Evolutionary conservation across 352 stramenopile species (phyloP).

Genomic region (Globisporangium cystogenes): DNA sequence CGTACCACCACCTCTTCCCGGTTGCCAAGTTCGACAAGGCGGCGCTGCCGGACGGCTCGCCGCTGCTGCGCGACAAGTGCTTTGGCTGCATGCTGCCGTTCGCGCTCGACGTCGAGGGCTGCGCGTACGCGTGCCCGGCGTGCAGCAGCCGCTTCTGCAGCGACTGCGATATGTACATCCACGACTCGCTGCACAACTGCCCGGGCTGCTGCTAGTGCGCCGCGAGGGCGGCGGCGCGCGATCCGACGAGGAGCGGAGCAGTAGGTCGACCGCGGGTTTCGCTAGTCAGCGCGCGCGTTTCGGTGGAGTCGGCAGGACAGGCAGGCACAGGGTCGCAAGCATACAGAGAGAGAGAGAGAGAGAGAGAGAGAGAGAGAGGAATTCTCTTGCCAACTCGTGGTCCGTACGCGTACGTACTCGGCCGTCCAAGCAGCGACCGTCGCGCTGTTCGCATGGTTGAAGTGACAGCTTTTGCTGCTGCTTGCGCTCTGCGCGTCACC

Average conservation of each 20-base stretch:
- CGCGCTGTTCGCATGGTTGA: not conserved
- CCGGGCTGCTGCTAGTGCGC: constrained; percentile 84
- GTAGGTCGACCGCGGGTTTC: no score
- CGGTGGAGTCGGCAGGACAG: no score
- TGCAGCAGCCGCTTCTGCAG: constrained; percentile 94
- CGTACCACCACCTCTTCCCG: constrained; percentile 98
- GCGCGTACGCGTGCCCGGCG: constrained; percentile 80
- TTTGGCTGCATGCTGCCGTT: constrained; percentile 76
- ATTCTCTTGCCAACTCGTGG: no score
- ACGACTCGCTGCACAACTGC: constrained; percentile 98
- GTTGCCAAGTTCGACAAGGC: constrained; percentile 91
- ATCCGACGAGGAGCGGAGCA: no score
- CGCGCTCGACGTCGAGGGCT: constrained; percentile 33
- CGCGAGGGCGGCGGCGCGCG: no score
- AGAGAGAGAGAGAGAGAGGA: no score
- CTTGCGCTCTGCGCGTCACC: no score
- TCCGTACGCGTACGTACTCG: no score
- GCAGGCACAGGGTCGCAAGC: no score
- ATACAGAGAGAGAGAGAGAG: no score
- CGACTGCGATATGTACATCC: constrained; percentile 97
- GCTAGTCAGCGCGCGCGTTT: no score
- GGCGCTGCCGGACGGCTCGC: constrained; percentile 21
- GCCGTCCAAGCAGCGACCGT: no score
- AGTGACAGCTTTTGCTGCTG: not conserved
- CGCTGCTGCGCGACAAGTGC: constrained; percentile 47